Evolutionary conservation across 2,329 filamentous ascomycete species (phyloP), one percentile per base, ranked within the genome.

Genomic region (Dryadomyces quercivorus): DNA sequence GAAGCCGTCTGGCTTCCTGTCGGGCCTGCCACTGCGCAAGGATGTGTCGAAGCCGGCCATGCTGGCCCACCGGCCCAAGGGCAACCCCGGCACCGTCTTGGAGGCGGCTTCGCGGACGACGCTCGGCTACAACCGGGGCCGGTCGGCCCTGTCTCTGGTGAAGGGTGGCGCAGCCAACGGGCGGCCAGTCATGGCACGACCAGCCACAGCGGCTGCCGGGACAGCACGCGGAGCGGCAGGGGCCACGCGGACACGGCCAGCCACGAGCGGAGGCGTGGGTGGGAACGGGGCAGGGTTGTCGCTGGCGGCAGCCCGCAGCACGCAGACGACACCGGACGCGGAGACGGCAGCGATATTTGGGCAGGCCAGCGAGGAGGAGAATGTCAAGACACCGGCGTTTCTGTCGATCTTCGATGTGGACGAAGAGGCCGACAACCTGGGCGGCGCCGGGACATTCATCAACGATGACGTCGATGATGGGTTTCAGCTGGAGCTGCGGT

Each of bases 61-160:
- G 4, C 22, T 60, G 46, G 53, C 56, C 4, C 51, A 54, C 3
- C 55, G 58, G 12, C 48, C 55, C 20, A 58, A 55, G 55, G 51
- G 40, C 46, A 34, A 5, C 12, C 22, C 40, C 52, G 38, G 26
- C 42, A 48, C 5, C 0, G 50, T 78, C 12, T 84, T 85, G 1
- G 76, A 80, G 21, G 80, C 79, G 6, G 82, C 82, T 6, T 95
- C 90, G 1, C 81, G 84, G 59, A 91, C 82, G 54, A 95, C 90
- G 0, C 77, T 95, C 45, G 91, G 91, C 16, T 95, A 95, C 65
- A 87, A 80, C 55, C 88, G 86, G 66, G 90, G 91, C 38, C 80
- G 88, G 38, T 72, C 72, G 5, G 72, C 76, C 5, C 75, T 73
- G 1, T 73, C 74, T 0, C 66, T 75, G 45, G 63, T 78, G 34